These are phyloP conservation scores for Colletotrichum tropicale DNA, from an alignment of 2,329 filamentous ascomycete species.

Conservation along the genomic window DNA sequence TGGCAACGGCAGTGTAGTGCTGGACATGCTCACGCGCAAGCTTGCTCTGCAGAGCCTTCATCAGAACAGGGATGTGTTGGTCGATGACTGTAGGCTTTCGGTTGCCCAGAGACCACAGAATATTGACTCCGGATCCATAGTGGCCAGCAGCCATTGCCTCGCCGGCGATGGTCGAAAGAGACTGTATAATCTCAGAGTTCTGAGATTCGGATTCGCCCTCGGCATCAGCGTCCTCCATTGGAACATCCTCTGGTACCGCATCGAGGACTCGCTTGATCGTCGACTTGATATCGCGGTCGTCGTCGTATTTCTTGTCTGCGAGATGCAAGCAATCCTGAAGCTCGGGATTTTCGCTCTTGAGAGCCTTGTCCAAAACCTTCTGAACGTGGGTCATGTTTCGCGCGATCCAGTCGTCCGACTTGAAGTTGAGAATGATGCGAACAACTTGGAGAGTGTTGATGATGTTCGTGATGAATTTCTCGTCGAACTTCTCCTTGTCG, in stretches of 20 bases:
- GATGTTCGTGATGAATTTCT: constrained; percentile 84
- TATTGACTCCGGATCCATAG: constrained; percentile 88
- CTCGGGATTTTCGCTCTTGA: constrained; percentile 88
- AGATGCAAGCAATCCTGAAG: constrained; percentile 91
- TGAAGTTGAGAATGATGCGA: constrained; percentile 85
- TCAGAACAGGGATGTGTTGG: constrained; percentile 82
- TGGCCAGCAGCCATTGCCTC: constrained; percentile 83
- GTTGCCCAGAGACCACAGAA: constrained; percentile 88
- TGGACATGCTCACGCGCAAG: constrained; percentile 92
- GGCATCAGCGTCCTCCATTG: constrained; percentile 78
- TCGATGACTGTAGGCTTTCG: constrained; percentile 88
- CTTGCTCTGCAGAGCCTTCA: constrained; percentile 93
- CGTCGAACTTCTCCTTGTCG: constrained; percentile 76
- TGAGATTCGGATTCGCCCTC: constrained; percentile 83
- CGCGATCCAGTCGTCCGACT: constrained; percentile 89
- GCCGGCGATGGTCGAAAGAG: constrained; percentile 83
- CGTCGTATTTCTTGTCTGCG: constrained; percentile 71
- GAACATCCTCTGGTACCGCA: constrained; percentile 80
- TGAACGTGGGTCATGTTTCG: constrained; percentile 79
- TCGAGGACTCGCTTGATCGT: constrained; percentile 84
- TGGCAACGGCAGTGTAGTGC: constrained; percentile 66
- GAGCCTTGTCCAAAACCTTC: constrained; percentile 85
- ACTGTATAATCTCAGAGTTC: constrained; percentile 85
- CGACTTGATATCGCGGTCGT: constrained; percentile 73
- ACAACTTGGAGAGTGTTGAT: constrained; percentile 94